A percentile compares a stretch with the other conserved stretches of the same genome.
These are phyloP conservation scores for Chloropicon primus DNA, from an alignment of 139 green algal genomes.

Conservation along the genomic window DNA sequence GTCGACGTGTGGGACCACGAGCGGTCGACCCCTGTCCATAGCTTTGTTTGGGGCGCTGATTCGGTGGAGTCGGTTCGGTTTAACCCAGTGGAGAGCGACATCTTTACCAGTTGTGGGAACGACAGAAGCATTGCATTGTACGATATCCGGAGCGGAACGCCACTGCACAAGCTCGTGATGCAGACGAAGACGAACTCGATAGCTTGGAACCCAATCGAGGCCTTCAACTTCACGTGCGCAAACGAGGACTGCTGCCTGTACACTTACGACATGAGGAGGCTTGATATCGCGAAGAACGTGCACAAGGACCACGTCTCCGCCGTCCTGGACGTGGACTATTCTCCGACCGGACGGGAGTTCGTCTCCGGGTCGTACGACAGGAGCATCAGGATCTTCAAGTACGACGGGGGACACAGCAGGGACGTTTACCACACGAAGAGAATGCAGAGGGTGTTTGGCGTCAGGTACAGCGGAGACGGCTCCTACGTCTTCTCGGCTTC, in stretches of 20 bases:
- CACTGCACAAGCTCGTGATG: slow-evolving; percentile 88
- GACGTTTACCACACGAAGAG: slow-evolving; percentile 90
- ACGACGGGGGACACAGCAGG: slow-evolving; percentile 63
- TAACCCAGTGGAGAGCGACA: slow-evolving; percentile 81
- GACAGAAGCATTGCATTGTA: slow-evolving; percentile 91
- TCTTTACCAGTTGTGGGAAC: slow-evolving; percentile 74
- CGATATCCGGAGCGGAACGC: slow-evolving; percentile 66
- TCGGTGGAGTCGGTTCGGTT: slow-evolving; percentile 74
- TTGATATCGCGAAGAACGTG: slow-evolving; percentile 64
- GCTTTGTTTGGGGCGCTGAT: slow-evolving; percentile 82
- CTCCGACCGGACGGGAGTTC: slow-evolving; percentile 92
- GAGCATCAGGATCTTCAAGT: slow-evolving; percentile 79
- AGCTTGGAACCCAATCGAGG: slow-evolving; percentile 93
- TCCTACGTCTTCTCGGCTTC: slow-evolving; percentile 83
- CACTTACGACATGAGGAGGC: slow-evolving; percentile 92
- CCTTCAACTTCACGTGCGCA: slow-evolving; percentile 93
- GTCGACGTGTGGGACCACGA: slow-evolving; percentile 88
- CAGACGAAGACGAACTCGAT: slow-evolving; percentile 81
- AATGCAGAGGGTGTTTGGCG: slow-evolving; percentile 76
- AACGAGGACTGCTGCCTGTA: slow-evolving; percentile 95
- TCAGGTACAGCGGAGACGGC: slow-evolving; percentile 72
- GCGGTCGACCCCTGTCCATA: slow-evolving; percentile 64
- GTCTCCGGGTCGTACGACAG: slow-evolving; percentile 90
- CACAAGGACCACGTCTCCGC: slow-evolving; percentile 73
- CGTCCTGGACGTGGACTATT: slow-evolving; percentile 97